Base-by-base conservation (phyloP, 2,329 filamentous ascomycete species). In the Trichoderma gracile region DNA sequence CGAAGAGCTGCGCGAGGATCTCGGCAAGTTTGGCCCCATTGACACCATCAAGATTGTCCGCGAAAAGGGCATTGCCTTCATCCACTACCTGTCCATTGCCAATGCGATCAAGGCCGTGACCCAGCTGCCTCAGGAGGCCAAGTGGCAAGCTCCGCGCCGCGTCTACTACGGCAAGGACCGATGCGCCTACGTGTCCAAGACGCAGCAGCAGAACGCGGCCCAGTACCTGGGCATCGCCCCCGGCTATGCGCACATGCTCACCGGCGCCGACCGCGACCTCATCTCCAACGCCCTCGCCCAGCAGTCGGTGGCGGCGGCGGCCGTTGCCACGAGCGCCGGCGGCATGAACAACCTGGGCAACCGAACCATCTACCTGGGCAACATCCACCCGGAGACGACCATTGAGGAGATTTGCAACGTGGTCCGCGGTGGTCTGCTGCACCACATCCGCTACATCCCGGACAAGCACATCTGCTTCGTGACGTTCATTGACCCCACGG, bases 381-480 rank as follows among this genome's bases (percentile, higher is more conserved):
- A 99, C 79, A 99, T 99, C 69, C 95, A 99, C 77, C 95, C 95
- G 0, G 95, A 99, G 80, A 99, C 95, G 1, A 98, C 94, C 2
- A 96, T 98, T 71, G 95, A 99, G 80, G 95, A 99, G 80, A 99
- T 99, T 76, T 99, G 95, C 85, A 99, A 99, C 74, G 95, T 99
- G 64, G 95, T 99, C 59, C 88, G 95, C 69, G 95, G 95, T 65
- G 95, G 95, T 71, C 85, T 99, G 69, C 84, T 99, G 72, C 95
- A 99, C 78, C 95, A 99, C 78, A 96, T 99, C 77, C 92, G 95
- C 71, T 99, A 98, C 79, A 99, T 99, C 72, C 95, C 95, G 7
- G 95, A 99, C 81, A 99, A 99, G 86, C 95, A 99, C 80, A 99
- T 99, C 71, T 99, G 95, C 83, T 99, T 99, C 75, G 95, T 99